Conservation (phyloP, 805 yeast species). For the Metschnikowia lachancei region DNA sequence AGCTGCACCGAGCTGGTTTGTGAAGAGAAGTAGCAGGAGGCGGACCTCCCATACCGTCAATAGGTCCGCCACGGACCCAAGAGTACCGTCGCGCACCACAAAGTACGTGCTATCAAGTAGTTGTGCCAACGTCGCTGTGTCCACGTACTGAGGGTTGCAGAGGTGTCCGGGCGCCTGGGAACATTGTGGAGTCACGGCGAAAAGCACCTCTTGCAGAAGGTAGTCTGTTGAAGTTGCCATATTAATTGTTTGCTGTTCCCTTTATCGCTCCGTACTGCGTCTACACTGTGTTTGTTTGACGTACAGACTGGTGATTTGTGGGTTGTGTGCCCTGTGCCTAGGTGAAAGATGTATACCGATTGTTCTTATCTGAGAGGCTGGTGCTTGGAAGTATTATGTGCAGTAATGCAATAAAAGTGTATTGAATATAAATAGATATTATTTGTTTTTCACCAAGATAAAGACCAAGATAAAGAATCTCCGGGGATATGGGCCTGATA, state of each 20-base stretch:
- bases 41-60: conserved; percentile 37
- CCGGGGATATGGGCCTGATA: too few relatives aligned
- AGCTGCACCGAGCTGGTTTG: conserved; percentile 29
- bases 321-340: neutral
- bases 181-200: conserved; percentile 1
- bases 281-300: neutral
- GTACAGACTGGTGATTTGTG: too few relatives aligned
- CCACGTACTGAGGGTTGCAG: conserved; percentile 8
- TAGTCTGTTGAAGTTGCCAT: neutral
- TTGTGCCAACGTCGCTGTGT: conserved; percentile 8
- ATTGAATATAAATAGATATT: too few relatives aligned
- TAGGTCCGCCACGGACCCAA: conserved; percentile 14
- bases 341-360: too few relatives aligned
- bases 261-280: neutral
- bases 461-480: too few relatives aligned
- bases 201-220: conserved; percentile 2
- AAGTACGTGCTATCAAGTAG: conserved; percentile 15
- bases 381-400: too few relatives aligned
- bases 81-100: conserved; percentile 7
- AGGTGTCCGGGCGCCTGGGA: neutral
- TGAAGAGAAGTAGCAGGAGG: conserved; percentile 31
- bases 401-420: too few relatives aligned
- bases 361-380: too few relatives aligned
- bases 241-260: neutral
- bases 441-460: too few relatives aligned